Percentiles rank a stretch among this genome's conserved stretches.
phyloP scores from a whole-genome alignment of 176 grass and related monocot genomes.

The Musa beccarii region DNA sequence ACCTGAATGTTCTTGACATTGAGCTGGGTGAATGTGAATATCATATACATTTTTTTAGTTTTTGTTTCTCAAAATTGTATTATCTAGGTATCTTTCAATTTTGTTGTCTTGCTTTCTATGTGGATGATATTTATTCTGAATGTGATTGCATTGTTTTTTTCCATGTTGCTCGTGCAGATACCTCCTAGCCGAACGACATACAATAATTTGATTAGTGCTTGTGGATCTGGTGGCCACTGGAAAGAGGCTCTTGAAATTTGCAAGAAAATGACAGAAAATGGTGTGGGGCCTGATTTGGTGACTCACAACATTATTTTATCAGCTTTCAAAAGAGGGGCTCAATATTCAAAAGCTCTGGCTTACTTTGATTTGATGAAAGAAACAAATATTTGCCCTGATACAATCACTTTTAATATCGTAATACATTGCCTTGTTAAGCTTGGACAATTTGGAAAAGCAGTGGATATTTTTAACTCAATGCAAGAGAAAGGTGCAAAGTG shows the following conservation, averaged over 20 bases:
- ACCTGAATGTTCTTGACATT: no score
- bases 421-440: constrained; percentile 83
- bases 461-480: constrained; percentile 79
- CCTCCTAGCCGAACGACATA: constrained; percentile 72
- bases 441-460: constrained; percentile 60
- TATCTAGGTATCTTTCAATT: not conserved
- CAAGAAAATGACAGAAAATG: constrained; percentile 96
- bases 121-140: not conserved
- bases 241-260: constrained; percentile 84
- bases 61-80: not conserved
- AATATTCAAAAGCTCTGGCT: constrained; percentile 67
- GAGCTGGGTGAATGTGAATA: no score
- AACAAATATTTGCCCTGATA: constrained; percentile 52
- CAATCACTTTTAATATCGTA: constrained; percentile 76
- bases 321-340: constrained; percentile 75
- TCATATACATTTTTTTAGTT: no score
- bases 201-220: constrained; percentile 96
- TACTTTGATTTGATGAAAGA: constrained; percentile 93
- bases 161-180: constrained; percentile 42
- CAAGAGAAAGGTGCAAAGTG: constrained; percentile 49
- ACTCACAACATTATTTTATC: constrained; percentile 96
- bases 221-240: constrained; percentile 81
- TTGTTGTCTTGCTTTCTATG: not conserved
- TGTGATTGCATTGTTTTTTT: not conserved
- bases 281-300: constrained; percentile 89